Evolutionary conservation across 2,329 filamentous ascomycete species (phyloP), one percentile per base, ranked within the genome.

Genomic region (Aquanectria penicillioides): DNA sequence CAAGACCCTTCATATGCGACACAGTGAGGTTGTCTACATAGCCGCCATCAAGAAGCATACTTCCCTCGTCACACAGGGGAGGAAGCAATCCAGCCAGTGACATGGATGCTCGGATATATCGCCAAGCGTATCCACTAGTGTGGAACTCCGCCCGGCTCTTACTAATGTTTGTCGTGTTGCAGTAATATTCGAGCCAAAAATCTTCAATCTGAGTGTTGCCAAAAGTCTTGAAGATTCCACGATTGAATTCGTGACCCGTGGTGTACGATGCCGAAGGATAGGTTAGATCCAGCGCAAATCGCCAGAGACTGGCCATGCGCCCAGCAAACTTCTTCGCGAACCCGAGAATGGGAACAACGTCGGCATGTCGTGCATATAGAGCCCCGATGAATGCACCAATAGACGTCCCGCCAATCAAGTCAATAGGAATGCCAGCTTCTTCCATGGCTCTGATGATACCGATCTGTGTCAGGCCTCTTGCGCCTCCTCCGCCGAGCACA

Each of bases 291-390:
- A 99, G 82, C 1, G 94, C 94, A 74, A 99, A 97, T n/a, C 95
- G 88, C 95, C 95, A 99, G 78, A 98, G 92, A 76, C 94, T 98
- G 38, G 92, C 93, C 96, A 99, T 99, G n/a, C 96, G 90, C 5
- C 95, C 94, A 0, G 95, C 87, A 74, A 99, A 99, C 74, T 97
- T 97, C 84, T 99, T 99, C 12, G 93, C 93, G 40, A 96, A 86
- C 1, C 95, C 95, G 70, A 97, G 97, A 86, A 98, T 97, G 11
- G 95, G 95, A 5, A 99, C 94, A 1, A 97, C 89, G 71, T 99
- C 96, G 9, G 94, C 95, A 73, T 99, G 95, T 55, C 94, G 91
- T 2, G 96, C 95, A 74, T 99, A 99, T 2, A 99, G 81, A 2
- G 92, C 95, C 7, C 96, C 95, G 51, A 98, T 94, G 73, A 99